Conservation (phyloP, 768 basidiomycete species). For the Multifurca ochricompacta region DNA sequence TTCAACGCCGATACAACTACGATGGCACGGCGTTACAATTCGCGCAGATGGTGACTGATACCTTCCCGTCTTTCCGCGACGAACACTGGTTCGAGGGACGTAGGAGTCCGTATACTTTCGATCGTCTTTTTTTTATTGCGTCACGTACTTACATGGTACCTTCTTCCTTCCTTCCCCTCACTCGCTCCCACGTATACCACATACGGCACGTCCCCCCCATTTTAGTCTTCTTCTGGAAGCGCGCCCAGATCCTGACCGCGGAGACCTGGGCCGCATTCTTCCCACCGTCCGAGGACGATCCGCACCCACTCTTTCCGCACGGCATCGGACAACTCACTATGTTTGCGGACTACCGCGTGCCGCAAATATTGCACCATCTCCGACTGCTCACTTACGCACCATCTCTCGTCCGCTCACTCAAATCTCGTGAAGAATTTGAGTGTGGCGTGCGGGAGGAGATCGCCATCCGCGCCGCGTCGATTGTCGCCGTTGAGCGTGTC, state of each 20-base stretch:
- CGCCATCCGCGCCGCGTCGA: conserved; percentile 71
- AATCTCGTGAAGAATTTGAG: conserved; percentile 35
- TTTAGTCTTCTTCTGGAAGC: conserved; percentile 79
- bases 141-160: background rate
- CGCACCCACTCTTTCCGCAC: conserved; percentile 70
- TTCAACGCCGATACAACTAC: conserved; percentile 11
- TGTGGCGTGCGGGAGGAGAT: conserved; percentile 64
- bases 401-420: conserved; percentile 45
- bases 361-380: conserved; percentile 83
- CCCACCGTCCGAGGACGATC: conserved; percentile 27
- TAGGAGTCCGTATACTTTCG: conserved; percentile 39
- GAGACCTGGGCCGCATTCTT: conserved; percentile 92
- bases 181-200: background rate
- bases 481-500: conserved; percentile 71
- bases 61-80: conserved; percentile 22
- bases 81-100: conserved; percentile 25
- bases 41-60: conserved; percentile 20
- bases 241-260: conserved; percentile 85
- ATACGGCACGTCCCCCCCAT: no score
- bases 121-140: background rate
- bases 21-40: conserved; percentile 19
- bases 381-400: conserved; percentile 66
- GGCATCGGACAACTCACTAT: conserved; percentile 69
- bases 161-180: no score
- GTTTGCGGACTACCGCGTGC: conserved; percentile 93